Conservation (phyloP, 306 rosid species). For the Trifolium subterraneum region DNA sequence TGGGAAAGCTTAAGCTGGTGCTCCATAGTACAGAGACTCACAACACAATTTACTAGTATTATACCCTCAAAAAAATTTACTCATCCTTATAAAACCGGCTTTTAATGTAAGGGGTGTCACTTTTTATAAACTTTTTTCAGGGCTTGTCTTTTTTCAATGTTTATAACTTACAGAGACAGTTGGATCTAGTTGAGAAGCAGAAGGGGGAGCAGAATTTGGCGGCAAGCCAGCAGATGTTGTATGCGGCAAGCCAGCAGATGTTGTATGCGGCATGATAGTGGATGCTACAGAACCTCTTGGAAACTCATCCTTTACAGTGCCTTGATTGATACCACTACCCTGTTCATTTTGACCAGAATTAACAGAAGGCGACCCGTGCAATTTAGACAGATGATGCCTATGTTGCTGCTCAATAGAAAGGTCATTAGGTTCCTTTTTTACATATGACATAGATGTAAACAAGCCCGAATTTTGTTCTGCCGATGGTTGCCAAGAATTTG, state of each 20-base stretch:
- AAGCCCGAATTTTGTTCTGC: constrained; percentile 61
- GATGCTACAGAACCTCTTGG: constrained; percentile 69
- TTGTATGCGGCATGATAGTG: constrained; percentile 48
- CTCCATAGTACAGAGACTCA: background rate
- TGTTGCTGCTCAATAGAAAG: constrained; percentile 74
- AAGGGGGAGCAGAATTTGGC: constrained; percentile 58
- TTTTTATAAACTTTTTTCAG: background rate
- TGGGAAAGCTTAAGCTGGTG: background rate
- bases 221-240: constrained; percentile 57
- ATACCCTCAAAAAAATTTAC: background rate
- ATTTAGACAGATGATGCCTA: constrained; percentile 56
- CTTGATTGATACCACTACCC: constrained; percentile 56
- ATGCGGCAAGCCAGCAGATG: constrained; percentile 56
- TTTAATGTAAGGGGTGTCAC: background rate
- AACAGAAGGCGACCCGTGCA: constrained; percentile 67
- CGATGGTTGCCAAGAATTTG: constrained; percentile 71
- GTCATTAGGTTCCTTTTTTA: constrained; percentile 71
- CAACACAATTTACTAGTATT: background rate
- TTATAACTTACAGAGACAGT: constrained; percentile 52
- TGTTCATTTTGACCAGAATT: constrained; percentile 66
- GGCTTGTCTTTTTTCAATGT: background rate
- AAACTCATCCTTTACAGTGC: constrained; percentile 64
- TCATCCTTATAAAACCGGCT: background rate
- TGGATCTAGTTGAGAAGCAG: constrained; percentile 58
- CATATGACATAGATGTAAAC: constrained; percentile 57